Base-by-base conservation (phyloP, 495 filamentous ascomycete genomes). In the Lentithecium fluviatile region DNA sequence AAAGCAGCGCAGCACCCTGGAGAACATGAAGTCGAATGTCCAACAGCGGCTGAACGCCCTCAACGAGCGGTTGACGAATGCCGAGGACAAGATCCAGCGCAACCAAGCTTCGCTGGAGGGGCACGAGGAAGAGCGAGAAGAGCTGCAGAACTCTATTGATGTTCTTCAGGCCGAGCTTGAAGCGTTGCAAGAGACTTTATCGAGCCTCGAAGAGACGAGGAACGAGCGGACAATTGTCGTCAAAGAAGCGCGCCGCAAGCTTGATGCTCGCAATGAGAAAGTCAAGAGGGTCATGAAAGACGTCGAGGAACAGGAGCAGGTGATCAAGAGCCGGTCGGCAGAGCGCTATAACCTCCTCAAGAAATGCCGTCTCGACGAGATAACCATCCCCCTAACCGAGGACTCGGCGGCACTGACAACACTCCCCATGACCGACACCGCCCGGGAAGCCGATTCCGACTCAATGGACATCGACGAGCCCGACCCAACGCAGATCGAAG, bases 341-440 rank as follows among this genome's bases (percentile, higher is more conserved):
- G 85, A 83, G 52, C 85, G 92, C 66, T 96, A 96, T 70, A 83
- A 84, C 49, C 77, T 94, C 29, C 81, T 99, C 8, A 84, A 91
- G 61, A 83, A 89, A 56, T 97, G 94, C 79, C 93, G 94, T 74
- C 82, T 99, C 37, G 91, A 97, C 68, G 90, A 96, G 66, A 88
- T 97, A 64, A 84, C 89, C 60, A 76, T 99, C 49, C 95, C 94
- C 7, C 79, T 99, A 46, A 76, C 80, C 2, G 78, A 86, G 34
- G 85, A 83, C 52, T 95, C 91, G n/a, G 79, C 78, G 29, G 71
- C 78, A 29, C 83, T 97, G 23, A 91, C 95, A 65, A 80, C 84
- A 60, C 81, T 99, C 57, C 94, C 94, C 6, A 88, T 95, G 66
- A 88, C 95, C 67, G 90, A 97, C 42, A 71, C 88, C 13, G 78